phyloP scores from a whole-genome alignment of 805 yeast species.

The Lachancea dasiensis region DNA sequence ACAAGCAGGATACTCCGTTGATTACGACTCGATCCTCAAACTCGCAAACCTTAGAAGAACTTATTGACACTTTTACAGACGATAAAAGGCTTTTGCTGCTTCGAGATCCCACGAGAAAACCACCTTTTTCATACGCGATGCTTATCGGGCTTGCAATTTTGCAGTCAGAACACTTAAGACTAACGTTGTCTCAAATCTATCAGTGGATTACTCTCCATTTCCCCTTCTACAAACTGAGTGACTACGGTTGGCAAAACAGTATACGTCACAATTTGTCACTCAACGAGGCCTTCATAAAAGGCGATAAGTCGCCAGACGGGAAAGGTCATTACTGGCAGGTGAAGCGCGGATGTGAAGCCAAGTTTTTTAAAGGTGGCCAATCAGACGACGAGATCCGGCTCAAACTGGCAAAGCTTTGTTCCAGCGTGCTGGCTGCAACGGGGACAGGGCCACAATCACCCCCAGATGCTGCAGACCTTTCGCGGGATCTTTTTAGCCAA shows the following conservation, averaged over 20 bases:
- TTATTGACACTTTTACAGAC: constrained; percentile 21
- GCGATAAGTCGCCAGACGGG: constrained; percentile 85
- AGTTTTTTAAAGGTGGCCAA: constrained; percentile 53
- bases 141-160: constrained; percentile 89
- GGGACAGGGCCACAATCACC: not conserved
- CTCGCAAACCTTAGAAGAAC: constrained; percentile 26
- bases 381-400: constrained; percentile 21
- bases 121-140: constrained; percentile 92
- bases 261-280: constrained; percentile 89
- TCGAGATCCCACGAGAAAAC: constrained; percentile 43
- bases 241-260: constrained; percentile 96
- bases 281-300: constrained; percentile 85
- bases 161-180: constrained; percentile 63
- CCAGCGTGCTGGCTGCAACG: constrained; percentile 4
- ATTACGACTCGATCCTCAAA: constrained; percentile 26
- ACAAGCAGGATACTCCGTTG: constrained; percentile 12
- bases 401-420: constrained; percentile 12
- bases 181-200: constrained; percentile 81
- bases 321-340: constrained; percentile 90
- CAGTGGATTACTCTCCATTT: constrained; percentile 87
- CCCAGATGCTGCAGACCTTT: not conserved
- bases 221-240: constrained; percentile 73
- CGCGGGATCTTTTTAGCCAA: constrained; percentile 1
- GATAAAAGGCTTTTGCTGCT: constrained; percentile 9
- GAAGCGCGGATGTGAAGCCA: constrained; percentile 73